A percentile compares a stretch with the other conserved stretches of the same genome.
Evolutionary conservation across 768 basidiomycete genomes (phyloP).

Genomic region (Lactarius quietus): DNA sequence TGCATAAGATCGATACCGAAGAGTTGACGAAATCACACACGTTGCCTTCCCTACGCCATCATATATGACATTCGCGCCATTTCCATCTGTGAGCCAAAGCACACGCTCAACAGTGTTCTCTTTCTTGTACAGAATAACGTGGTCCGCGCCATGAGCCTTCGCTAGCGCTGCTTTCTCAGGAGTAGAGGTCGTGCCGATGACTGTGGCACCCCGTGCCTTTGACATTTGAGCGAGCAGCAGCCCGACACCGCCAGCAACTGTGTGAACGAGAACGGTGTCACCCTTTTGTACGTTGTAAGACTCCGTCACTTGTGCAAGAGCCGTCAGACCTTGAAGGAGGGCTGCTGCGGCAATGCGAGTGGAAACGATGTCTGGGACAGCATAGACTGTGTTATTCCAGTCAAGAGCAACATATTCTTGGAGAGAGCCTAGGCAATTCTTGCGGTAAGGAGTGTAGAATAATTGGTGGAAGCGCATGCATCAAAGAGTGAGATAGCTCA

Average conservation of each 20-base stretch:
- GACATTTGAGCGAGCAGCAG: constrained; percentile 65
- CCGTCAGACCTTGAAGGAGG: constrained; percentile 75
- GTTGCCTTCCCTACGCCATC: constrained; percentile 99
- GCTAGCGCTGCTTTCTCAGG: constrained; percentile 80
- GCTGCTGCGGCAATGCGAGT: constrained; percentile 63
- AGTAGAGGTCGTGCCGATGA: constrained; percentile 92
- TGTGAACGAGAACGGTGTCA: constrained; percentile 82
- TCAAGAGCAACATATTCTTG: constrained; percentile 71
- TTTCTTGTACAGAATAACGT: constrained; percentile 78
- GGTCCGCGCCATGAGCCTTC: constrained; percentile 72
- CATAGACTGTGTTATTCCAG: constrained; percentile 51
- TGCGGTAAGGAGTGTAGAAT: background rate
- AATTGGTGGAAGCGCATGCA: background rate
- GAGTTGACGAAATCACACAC: constrained; percentile 35
- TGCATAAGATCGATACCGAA: background rate
- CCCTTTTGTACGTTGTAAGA: constrained; percentile 78
- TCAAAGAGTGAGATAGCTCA: constrained; percentile 34
- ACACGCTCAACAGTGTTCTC: constrained; percentile 75
- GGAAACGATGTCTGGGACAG: constrained; percentile 59
- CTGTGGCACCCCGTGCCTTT: constrained; percentile 72
- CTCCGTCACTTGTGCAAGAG: constrained; percentile 74
- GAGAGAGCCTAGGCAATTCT: constrained; percentile 52
- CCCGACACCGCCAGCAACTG: constrained; percentile 88
- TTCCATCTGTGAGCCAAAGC: constrained; percentile 68
- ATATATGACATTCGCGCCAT: constrained; percentile 82